phyloP scores from a whole-genome alignment of 1,139 yeast species.

The Yamadazyma membranifaciens region DNA sequence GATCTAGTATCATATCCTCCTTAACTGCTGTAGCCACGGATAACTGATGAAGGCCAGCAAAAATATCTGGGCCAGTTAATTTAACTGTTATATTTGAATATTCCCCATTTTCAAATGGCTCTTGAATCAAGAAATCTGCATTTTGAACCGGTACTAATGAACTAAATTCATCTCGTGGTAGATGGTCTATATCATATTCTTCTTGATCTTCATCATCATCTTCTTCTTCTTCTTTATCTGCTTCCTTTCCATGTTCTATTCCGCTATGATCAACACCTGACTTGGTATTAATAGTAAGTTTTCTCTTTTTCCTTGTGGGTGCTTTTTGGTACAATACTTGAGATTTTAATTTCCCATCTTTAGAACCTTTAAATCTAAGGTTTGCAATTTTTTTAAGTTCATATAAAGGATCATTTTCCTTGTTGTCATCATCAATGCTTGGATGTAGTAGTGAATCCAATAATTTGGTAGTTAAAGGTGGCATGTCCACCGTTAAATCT shows the following conservation, averaged over 20 bases:
- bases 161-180: slow-evolving; percentile 33
- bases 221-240: slow-evolving; percentile 8
- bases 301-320: slow-evolving; percentile 12
- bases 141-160: slow-evolving; percentile 57
- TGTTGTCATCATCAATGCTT: slow-evolving; percentile 9
- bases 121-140: slow-evolving; percentile 43
- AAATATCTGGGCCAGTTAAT: slow-evolving; percentile 70
- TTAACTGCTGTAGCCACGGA: slow-evolving; percentile 37
- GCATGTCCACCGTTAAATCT: slow-evolving; percentile 57
- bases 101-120: slow-evolving; percentile 17
- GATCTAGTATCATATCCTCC: slow-evolving; percentile 46
- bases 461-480: slow-evolving; percentile 49
- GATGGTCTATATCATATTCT: slow-evolving; percentile 19
- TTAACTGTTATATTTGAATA: slow-evolving; percentile 42
- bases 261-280: background rate
- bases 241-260: too few species aligned
- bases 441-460: slow-evolving; percentile 1
- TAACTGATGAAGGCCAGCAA: slow-evolving; percentile 76
- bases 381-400: slow-evolving; percentile 39
- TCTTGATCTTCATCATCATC: slow-evolving; percentile 23
- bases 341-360: slow-evolving; percentile 30
- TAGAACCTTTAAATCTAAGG: slow-evolving; percentile 57
- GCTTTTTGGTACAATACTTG: slow-evolving; percentile 36
- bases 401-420: background rate
- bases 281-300: slow-evolving; percentile 1